A percentile compares a stretch with the other conserved stretches of the same genome.
phyloP scores from a whole-genome alignment of 257 asterid genomes.

The Solanum boliviense region DNA sequence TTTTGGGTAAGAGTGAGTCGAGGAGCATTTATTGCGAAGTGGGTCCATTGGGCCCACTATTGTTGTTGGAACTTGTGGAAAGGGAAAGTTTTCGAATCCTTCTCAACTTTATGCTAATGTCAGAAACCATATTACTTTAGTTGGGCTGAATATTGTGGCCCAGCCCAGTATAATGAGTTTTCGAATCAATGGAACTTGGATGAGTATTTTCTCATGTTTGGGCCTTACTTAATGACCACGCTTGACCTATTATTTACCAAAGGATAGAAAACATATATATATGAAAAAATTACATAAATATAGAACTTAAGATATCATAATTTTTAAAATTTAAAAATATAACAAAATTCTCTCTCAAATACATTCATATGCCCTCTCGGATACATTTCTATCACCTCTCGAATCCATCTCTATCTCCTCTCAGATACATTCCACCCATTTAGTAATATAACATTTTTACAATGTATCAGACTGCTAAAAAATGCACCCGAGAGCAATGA shows the following conservation, averaged over 20 bases:
- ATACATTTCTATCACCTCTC: background rate
- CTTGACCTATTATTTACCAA: background rate
- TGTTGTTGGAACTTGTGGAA: slow-evolving; percentile 1
- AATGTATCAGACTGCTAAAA: background rate
- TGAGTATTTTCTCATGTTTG: background rate
- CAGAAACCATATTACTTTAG: background rate
- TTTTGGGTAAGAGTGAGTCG: background rate
- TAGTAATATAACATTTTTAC: background rate
- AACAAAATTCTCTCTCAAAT: background rate
- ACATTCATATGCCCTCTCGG: background rate
- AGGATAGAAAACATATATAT: background rate
- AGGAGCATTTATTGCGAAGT: background rate
- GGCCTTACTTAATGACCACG: background rate
- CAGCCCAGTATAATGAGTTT: no score
- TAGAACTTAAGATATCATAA: no score
- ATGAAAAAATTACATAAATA: no score
- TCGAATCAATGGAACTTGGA: background rate
- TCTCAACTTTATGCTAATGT: background rate
- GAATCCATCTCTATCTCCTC: background rate
- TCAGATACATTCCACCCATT: background rate
- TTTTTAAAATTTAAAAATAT: no score
- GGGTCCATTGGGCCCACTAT: background rate
- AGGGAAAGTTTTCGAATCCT: background rate
- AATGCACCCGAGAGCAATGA: background rate
- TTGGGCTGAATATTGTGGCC: background rate